Conservation (phyloP, 257 asterid species). For the Solanum habrochaites region DNA sequence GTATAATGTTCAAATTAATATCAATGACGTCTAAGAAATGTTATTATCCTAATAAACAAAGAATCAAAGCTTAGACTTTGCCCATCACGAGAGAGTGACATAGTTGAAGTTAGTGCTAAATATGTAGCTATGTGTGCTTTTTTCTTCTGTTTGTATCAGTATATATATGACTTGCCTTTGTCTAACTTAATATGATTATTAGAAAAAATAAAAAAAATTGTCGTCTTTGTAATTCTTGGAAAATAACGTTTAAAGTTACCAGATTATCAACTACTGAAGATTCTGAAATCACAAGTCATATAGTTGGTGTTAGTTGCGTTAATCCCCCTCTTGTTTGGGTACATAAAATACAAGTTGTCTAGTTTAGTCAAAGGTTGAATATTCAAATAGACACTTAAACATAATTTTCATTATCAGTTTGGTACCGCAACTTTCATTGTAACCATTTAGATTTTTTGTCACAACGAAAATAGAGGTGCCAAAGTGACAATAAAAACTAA, state of each 20-base stretch:
- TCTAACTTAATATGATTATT: neutral
- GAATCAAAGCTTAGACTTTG: neutral
- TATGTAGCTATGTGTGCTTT: neutral
- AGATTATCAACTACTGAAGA: neutral
- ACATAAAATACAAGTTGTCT: neutral
- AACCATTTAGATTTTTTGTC: neutral
- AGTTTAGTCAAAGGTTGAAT: neutral
- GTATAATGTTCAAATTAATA: neutral
- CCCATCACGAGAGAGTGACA: neutral
- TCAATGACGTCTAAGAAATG: neutral
- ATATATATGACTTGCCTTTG: neutral
- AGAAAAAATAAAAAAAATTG: neutral
- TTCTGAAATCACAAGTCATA: neutral
- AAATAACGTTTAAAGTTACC: neutral
- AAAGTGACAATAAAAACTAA: neutral
- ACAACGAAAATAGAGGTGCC: neutral
- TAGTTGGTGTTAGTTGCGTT: neutral
- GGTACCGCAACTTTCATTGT: neutral
- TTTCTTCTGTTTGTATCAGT: neutral
- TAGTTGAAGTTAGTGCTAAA: neutral
- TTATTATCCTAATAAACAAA: neutral
- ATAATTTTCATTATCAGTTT: accelerated
- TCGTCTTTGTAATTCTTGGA: neutral
- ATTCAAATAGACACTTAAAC: neutral
- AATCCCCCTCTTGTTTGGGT: neutral